These are phyloP conservation scores for Cubamyces sp. DNA, from an alignment of 768 basidiomycete genomes.

Conservation along the genomic window DNA sequence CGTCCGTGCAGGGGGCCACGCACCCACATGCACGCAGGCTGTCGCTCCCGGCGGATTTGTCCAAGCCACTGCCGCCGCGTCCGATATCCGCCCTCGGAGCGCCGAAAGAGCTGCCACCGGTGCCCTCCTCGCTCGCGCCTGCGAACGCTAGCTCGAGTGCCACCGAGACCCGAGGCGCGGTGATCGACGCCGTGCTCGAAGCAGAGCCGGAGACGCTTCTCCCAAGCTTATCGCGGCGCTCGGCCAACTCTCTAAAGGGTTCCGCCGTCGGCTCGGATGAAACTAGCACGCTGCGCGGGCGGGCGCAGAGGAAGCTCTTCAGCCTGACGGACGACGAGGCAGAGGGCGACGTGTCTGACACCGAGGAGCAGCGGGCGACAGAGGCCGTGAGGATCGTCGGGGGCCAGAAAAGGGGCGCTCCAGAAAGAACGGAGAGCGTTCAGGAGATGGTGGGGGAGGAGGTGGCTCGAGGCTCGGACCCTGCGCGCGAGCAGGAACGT, in stretches of 20 bases:
- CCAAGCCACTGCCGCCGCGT: slow-evolving; percentile 21
- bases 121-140: neutral
- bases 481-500: slow-evolving; percentile 14
- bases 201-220: slow-evolving; percentile 9
- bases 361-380: slow-evolving; percentile 9
- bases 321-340: slow-evolving; percentile 23
- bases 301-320: slow-evolving; percentile 26
- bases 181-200: slow-evolving; percentile 6
- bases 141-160: too few relatives aligned
- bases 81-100: slow-evolving; percentile 10
- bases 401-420: slow-evolving; percentile 1
- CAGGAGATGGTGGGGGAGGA: slow-evolving; percentile 12
- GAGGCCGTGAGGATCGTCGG: neutral
- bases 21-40: slow-evolving; percentile 5
- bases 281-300: slow-evolving; percentile 7
- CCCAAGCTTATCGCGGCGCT: slow-evolving; percentile 25
- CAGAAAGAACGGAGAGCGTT: slow-evolving; percentile 1
- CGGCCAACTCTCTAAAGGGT: neutral
- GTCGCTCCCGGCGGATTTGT: slow-evolving; percentile 25
- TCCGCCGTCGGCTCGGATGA: neutral
- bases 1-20: neutral
- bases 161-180: slow-evolving; percentile 3
- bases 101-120: slow-evolving; percentile 16
- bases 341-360: slow-evolving; percentile 19
- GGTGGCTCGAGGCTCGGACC: neutral